Conservation (phyloP, 352 stramenopile genomes). For the Pythium rishiriense region DNA sequence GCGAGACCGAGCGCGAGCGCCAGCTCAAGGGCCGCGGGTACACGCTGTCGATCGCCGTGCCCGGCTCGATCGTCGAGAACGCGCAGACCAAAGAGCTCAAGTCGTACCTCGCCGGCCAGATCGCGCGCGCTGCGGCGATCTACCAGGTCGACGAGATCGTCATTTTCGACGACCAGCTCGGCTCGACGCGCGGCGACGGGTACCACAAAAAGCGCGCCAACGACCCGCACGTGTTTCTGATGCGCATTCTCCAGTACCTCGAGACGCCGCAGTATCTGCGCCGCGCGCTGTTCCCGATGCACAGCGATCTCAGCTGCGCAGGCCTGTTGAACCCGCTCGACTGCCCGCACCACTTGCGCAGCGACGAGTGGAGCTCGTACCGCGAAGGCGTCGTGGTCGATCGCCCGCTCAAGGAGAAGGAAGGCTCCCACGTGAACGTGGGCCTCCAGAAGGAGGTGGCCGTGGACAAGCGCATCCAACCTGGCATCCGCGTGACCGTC, state of each 20-base stretch:
- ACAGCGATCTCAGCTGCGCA: conserved; percentile 96
- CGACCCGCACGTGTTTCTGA: conserved; percentile 86
- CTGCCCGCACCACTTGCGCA: conserved; percentile 96
- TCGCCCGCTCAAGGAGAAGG: conserved; percentile 76
- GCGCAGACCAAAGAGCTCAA: conserved; percentile 96
- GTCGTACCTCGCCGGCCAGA: conserved; percentile 95
- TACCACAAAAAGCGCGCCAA: conserved; percentile 57
- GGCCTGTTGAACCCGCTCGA: conserved; percentile 96
- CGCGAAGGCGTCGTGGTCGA: conserved; percentile 93
- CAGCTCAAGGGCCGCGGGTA: conserved; percentile 69
- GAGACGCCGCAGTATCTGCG: conserved; percentile 98
- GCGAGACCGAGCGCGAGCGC: conserved; percentile 40
- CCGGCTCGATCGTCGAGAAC: conserved; percentile 96
- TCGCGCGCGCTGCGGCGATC: conserved; percentile 95
- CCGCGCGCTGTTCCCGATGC: conserved; percentile 96
- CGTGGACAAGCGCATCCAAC: conserved; percentile 87
- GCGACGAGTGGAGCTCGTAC: conserved; percentile 91
- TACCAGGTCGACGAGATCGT: conserved; percentile 99
- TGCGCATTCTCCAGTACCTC: conserved; percentile 95
- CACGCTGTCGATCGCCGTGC: conserved; percentile 96
- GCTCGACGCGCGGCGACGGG: conserved; percentile 45
- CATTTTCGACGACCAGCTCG: conserved; percentile 97
- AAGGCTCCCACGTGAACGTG: conserved; percentile 84
- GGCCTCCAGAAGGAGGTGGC: conserved; percentile 81
- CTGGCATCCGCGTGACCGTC: conserved; percentile 96